Base-by-base conservation (phyloP, 2,329 filamentous ascomycete genomes). In the Colletotrichum truncatum region DNA sequence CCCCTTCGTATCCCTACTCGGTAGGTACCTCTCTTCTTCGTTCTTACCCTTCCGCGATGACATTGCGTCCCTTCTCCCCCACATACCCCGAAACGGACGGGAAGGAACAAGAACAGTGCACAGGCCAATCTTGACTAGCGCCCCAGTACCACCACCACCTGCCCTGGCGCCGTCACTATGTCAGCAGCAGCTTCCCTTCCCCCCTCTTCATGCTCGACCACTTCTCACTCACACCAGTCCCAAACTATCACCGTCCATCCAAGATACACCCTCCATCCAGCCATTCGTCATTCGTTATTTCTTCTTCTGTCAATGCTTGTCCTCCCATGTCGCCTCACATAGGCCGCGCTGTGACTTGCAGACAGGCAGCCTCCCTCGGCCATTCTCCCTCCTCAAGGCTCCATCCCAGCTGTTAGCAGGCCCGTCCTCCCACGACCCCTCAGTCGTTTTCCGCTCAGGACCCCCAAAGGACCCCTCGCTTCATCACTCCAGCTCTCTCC, bases 61-160 rank as follows among this genome's bases (percentile, higher is more conserved):
- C 53, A 38, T n/a, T 23, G 39, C 53, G 41, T 41, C 38, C 56
- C 26, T 30, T 45, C 41, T 26, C 32, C 48, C 41, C 56, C 41
- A 49, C 62, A 65, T 65, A 55, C 62, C 49, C 57, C 62, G 62
- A 65, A 62, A 65, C 62, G 36, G 57, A 55, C 57, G 62, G 62
- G 57, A 65, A 61, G 57, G 28, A 43, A 59, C 41, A 58, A 39
- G n/a, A 16, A 26, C 52, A 41, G 10, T 41, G 41, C 48, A 61
- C 49, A 52, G 34, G 55, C 55, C 56, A 64, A 30, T n/a, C 38
- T 41, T 21, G 34, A 55, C 58, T 25, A 30, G 28, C 23, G 16
- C 26, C 12, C 23, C 43, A 9, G n/a, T 25, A 30, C 14, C 14
- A 32, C 25, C 11, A 10, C 25, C 45, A 18, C 14, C 14, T 12